Conservation (phyloP, 2,329 filamentous ascomycete species). For the Diaporthe destruens region DNA sequence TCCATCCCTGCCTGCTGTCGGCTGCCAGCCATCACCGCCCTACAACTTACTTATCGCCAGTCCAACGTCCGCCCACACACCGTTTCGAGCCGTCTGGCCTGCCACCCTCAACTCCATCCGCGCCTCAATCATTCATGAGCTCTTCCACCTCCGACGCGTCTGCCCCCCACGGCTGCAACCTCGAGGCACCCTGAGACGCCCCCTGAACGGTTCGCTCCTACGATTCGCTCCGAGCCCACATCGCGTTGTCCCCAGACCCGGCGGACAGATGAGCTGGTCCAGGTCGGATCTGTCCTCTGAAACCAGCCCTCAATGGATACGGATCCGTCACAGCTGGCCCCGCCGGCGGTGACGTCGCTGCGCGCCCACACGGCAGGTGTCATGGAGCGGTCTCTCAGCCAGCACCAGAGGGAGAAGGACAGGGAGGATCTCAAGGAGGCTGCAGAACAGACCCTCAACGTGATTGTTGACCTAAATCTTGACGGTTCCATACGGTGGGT, state of each 20-base stretch:
- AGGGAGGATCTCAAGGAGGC: constrained; percentile 94
- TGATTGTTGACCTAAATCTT: constrained; percentile 93
- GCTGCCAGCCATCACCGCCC: constrained; percentile 4
- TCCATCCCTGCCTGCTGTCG: constrained; percentile 27
- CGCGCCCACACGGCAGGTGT: constrained; percentile 61
- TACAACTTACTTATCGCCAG: constrained; percentile 16
- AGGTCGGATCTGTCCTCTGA: constrained; percentile 48
- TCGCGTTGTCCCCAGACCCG: constrained; percentile 38
- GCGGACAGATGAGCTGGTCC: constrained; percentile 52
- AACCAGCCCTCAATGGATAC: constrained; percentile 59
- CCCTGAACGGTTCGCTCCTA: constrained; percentile 38
- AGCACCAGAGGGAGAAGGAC: constrained; percentile 88
- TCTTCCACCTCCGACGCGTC: constrained; percentile 46
- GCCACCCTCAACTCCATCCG: constrained; percentile 38
- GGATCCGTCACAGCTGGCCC: constrained; percentile 60
- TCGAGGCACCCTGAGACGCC: constrained; percentile 1
- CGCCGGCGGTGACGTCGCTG: constrained; percentile 66
- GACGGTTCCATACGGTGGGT: constrained; percentile 95
- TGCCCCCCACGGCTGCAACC: constrained; percentile 42
- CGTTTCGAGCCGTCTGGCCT: constrained; percentile 38
- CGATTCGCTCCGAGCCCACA: constrained; percentile 38
- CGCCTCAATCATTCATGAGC: constrained; percentile 41
- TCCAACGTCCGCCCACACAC: background rate
- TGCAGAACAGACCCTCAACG: constrained; percentile 95
- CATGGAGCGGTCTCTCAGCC: constrained; percentile 80